phyloP scores from a whole-genome alignment of 139 green algal genomes.

The Asterochloris erici region DNA sequence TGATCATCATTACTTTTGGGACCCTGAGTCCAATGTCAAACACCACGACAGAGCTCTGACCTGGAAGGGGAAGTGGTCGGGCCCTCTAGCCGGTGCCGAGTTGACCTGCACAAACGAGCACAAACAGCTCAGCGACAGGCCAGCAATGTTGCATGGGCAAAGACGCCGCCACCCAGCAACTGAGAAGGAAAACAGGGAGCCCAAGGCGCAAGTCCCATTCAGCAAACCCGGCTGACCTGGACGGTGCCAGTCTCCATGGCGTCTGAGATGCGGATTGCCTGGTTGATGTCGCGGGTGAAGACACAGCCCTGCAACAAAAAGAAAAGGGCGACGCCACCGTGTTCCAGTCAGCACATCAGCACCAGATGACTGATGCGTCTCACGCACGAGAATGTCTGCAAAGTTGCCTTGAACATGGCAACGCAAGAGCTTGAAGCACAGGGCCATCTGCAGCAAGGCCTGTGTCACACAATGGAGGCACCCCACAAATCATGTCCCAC shows the following conservation, averaged over 20 bases:
- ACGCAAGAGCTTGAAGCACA: not conserved
- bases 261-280: slow-evolving; percentile 82
- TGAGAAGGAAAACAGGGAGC: not conserved
- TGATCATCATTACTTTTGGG: too few relatives aligned
- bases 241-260: slow-evolving; percentile 95
- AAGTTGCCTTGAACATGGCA: not conserved
- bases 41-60: not conserved
- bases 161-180: too few relatives aligned
- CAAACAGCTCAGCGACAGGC: too few relatives aligned
- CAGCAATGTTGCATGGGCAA: too few relatives aligned
- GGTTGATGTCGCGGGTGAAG: slow-evolving; percentile 90
- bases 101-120: slow-evolving; percentile 71
- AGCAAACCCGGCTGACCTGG: slow-evolving; percentile 47
- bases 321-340: too few relatives aligned
- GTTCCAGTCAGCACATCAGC: not conserved
- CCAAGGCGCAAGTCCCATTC: too few relatives aligned
- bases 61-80: slow-evolving; percentile 49
- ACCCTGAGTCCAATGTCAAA: too few relatives aligned
- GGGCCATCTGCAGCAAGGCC: not conserved
- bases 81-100: slow-evolving; percentile 77
- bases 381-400: not conserved
- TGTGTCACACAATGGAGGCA: not conserved
- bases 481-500: not conserved
- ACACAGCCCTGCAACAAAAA: slow-evolving; percentile 75
- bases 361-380: not conserved